These are phyloP conservation scores for Edaphochlamys debaryana DNA, from an alignment of 139 green algal genomes.

Conservation along the genomic window DNA sequence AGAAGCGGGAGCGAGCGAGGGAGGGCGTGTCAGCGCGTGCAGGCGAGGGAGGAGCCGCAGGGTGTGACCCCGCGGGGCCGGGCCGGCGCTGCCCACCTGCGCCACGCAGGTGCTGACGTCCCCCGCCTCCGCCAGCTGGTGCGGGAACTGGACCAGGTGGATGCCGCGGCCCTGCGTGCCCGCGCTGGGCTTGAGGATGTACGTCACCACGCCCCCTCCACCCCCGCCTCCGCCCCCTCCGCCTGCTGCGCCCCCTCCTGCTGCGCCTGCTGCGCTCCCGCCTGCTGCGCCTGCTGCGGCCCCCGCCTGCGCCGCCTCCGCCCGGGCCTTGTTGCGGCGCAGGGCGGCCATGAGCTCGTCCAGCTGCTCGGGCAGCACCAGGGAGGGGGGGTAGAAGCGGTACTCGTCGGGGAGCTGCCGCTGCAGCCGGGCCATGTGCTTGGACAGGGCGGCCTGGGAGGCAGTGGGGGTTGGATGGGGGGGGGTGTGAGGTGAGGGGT, in stretches of 20 bases:
- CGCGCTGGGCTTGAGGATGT: slow-evolving; percentile 64
- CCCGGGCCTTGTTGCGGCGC: slow-evolving; percentile 40
- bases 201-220: slow-evolving; percentile 35
- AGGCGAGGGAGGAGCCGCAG: no score
- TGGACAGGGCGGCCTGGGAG: slow-evolving; percentile 48
- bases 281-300: neutral
- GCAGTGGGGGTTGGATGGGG: no score
- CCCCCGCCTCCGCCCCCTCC: neutral
- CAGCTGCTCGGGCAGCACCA: slow-evolving; percentile 56
- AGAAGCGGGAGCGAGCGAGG: no score
- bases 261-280: neutral
- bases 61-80: no score
- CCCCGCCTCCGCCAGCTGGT: slow-evolving; percentile 40
- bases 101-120: slow-evolving; percentile 53
- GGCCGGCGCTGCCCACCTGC: slow-evolving; percentile 13
- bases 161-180: slow-evolving; percentile 68
- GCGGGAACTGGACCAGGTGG: slow-evolving; percentile 59
- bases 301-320: neutral
- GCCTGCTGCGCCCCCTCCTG: neutral
- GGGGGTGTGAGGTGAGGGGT: no score
- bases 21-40: no score
- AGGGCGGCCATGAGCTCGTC: slow-evolving; percentile 58
- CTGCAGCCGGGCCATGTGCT: slow-evolving; percentile 50
- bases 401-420: slow-evolving; percentile 20
- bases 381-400: slow-evolving; percentile 47